phyloP scores from a whole-genome alignment of 1,284 basidiomycete genomes.

The Entoloma clypeatum region DNA sequence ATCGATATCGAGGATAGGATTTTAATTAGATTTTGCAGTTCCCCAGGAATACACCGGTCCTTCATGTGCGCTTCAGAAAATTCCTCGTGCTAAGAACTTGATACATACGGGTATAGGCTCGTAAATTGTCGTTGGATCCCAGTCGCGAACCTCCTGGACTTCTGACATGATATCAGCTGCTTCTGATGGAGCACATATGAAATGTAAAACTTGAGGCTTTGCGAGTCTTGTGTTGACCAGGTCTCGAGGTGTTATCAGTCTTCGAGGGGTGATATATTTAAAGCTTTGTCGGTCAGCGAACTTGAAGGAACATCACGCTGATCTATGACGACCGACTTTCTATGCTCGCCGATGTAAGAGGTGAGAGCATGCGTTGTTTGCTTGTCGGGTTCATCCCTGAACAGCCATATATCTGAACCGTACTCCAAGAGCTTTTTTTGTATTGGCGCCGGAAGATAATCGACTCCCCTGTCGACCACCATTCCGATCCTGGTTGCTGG shows the following conservation, averaged over 20 bases:
- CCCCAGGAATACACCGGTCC: constrained; percentile 77
- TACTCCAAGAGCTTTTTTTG: constrained; percentile 57
- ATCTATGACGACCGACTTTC: constrained; percentile 47
- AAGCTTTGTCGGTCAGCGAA: constrained; percentile 50
- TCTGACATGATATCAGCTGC: constrained; percentile 68
- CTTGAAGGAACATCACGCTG: no score
- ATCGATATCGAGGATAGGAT: constrained; percentile 62
- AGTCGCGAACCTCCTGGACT: constrained; percentile 48
- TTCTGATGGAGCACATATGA: constrained; percentile 80
- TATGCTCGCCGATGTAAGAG: constrained; percentile 67
- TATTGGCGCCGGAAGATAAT: constrained; percentile 69
- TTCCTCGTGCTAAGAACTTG: background rate
- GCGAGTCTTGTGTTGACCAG: constrained; percentile 51
- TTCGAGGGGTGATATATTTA: constrained; percentile 74
- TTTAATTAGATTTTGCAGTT: constrained; percentile 63
- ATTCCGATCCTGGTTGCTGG: constrained; percentile 66
- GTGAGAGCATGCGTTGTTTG: constrained; percentile 77
- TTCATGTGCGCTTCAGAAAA: constrained; percentile 27
- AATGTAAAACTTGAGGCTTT: constrained; percentile 68
- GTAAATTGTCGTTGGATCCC: constrained; percentile 69
- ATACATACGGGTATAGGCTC: constrained; percentile 80
- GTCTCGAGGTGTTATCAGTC: constrained; percentile 71
- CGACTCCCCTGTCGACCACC: constrained; percentile 80
- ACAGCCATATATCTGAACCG: constrained; percentile 79
- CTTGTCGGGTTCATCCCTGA: constrained; percentile 53